Evolutionary conservation across 352 stramenopile species (phyloP), one percentile per base, ranked within the genome.

Genomic region (Phytophthora macrochlamydospora): DNA sequence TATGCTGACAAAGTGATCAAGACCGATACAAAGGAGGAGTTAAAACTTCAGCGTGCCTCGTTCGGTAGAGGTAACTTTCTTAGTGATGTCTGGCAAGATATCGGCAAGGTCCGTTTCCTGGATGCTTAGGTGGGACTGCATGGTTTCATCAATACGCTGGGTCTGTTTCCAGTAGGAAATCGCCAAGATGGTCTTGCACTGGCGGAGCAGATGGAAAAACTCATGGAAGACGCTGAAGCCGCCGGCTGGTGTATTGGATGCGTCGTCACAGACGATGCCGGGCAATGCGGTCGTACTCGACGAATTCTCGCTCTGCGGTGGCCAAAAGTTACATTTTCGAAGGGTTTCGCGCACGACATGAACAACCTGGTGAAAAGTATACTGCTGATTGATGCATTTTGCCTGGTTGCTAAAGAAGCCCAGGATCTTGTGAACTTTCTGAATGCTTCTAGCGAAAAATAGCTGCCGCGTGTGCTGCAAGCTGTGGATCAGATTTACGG

Each of bases 291-390:
- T 7, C 49, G 46, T 32, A 55, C 62, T 29, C 14, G 55, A 35
- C 38, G 43, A 45, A 65, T 70, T 57, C 44, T 65, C 4, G 43
- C 40, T 5, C 37, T 64, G 18, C 38, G 62, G 4, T 64, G 48
- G 45, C 45, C 56, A 3, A 3, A 51, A 9, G 12, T 64, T 35
- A 46, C 43, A 31, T 64, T 66, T 33, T 35, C 59, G 35, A 55
- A 54, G 33, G 59, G 59, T 18, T 59, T 66, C 33, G 42, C 59
- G n/a, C 62, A 70, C 45, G 62, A 57, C n/a, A 54, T 58, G 28
- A 65, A 70, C 32, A 70, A 70, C 37, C 40, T 70, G 4, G 45
- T 70, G n/a, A 70, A 61, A 31, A 48, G 32, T n/a, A 43, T 70
- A 18, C 37, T 65, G 0, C 37, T 37, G 9, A 54, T 51, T 6